Percentiles rank a stretch among this genome's conserved stretches.
These are phyloP conservation scores for Calonectria crousiana DNA, from an alignment of 2,329 filamentous ascomycete genomes.

Conservation along the genomic window DNA sequence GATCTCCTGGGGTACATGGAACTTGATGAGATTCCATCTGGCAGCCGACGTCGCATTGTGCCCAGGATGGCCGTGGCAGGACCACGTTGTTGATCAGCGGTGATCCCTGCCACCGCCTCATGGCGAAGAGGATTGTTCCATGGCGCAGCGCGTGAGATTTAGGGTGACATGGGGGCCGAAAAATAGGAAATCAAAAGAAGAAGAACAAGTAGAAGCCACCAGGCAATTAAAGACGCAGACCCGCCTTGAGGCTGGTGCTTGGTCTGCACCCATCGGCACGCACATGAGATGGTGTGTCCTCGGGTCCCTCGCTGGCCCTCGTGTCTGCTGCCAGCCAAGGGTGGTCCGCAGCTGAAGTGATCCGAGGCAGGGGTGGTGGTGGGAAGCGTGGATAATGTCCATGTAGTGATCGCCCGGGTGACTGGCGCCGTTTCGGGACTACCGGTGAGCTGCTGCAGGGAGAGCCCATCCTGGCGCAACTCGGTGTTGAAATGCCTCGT, in stretches of 20 bases:
- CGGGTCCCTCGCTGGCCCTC: not conserved
- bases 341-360: not conserved
- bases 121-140: not conserved
- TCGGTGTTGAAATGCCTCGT: not conserved
- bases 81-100: not conserved
- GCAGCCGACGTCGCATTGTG: slow-evolving; percentile 1
- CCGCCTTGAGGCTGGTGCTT: not conserved
- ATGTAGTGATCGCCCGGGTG: not conserved
- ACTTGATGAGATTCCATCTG: slow-evolving; percentile 16
- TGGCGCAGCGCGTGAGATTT: not conserved
- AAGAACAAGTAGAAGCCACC: not conserved
- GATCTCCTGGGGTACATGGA: slow-evolving; percentile 15
- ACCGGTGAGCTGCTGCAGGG: slow-evolving; percentile 4
- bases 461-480: not conserved
- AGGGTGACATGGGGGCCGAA: not conserved
- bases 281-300: too few relatives aligned
- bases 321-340: not conserved
- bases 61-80: not conserved
- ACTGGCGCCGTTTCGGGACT: slow-evolving; percentile 1
- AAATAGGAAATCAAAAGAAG: not conserved
- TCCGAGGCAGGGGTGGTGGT: not conserved
- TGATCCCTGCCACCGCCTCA: not conserved
- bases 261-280: not conserved
- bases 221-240: not conserved
- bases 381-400: not conserved